These are phyloP conservation scores for Tetrahymena thermophila DNA, from an alignment of 73 alveolate genomes.

Conservation along the genomic window DNA sequence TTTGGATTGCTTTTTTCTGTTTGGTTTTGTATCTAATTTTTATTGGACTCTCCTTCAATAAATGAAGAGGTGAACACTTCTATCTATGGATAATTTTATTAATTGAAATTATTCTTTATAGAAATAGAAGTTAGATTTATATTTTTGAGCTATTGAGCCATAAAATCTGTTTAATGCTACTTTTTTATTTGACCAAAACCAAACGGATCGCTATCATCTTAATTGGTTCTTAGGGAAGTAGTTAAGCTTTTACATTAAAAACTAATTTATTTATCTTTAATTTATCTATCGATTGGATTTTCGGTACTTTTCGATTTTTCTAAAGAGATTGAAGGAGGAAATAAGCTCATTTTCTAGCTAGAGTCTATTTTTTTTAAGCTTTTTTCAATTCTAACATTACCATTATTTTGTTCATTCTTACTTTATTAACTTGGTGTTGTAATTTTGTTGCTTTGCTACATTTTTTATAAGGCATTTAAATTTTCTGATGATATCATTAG, in stretches of 20 bases:
- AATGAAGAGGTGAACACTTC: neutral
- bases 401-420: neutral
- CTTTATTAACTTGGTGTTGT: too few relatives aligned
- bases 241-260: neutral
- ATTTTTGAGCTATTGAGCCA: neutral
- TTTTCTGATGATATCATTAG: neutral
- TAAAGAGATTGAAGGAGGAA: neutral
- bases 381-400: neutral
- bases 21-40: neutral
- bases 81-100: neutral
- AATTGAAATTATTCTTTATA: neutral
- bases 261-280: too few relatives aligned
- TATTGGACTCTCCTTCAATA: neutral
- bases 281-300: neutral
- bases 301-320: neutral
- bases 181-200: neutral
- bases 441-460: neutral
- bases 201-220: neutral
- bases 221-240: neutral
- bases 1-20: neutral
- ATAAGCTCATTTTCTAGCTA: neutral
- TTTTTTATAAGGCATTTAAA: too few relatives aligned
- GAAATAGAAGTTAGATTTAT: neutral
- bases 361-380: neutral
- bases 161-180: neutral